Conservation (phyloP, 176 grass and related monocot genomes). For the Carex scoparia region DNA sequence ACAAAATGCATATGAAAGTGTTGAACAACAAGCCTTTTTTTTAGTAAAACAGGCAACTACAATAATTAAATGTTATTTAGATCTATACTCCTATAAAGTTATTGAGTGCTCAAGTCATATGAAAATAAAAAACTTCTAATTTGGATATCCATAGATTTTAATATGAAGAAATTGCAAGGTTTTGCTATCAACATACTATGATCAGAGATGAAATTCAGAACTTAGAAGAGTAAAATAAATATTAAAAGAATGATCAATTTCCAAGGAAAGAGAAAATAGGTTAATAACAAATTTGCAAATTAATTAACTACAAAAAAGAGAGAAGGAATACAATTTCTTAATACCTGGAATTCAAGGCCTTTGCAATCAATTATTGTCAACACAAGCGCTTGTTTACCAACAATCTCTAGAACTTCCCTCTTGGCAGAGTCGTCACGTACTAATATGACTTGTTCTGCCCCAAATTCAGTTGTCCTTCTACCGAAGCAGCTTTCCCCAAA, state of each 20-base stretch:
- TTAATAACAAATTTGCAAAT: neutral
- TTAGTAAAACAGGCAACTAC: neutral
- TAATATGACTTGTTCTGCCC: constrained; percentile 82
- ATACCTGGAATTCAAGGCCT: constrained; percentile 90
- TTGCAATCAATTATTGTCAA: constrained; percentile 89
- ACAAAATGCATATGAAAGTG: neutral
- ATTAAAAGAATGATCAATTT: neutral
- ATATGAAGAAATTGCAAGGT: neutral
- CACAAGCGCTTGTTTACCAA: constrained; percentile 77
- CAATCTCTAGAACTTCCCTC: constrained; percentile 50
- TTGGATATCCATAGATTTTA: neutral
- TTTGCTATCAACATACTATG: neutral
- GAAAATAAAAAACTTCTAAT: neutral
- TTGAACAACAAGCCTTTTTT: constrained; percentile 1
- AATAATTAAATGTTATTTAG: neutral
- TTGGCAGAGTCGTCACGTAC: constrained; percentile 69
- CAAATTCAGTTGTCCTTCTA: constrained; percentile 46
- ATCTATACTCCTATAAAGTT: neutral
- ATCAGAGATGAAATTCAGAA: neutral
- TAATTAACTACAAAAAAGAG: neutral
- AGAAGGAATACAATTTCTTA: neutral
- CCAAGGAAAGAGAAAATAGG: neutral
- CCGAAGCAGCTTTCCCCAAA: constrained; percentile 45
- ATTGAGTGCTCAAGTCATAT: neutral
- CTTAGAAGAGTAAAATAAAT: neutral